Evolutionary conservation across 345 rosid genomes (phyloP).

Genomic region (Acer saccharum): DNA sequence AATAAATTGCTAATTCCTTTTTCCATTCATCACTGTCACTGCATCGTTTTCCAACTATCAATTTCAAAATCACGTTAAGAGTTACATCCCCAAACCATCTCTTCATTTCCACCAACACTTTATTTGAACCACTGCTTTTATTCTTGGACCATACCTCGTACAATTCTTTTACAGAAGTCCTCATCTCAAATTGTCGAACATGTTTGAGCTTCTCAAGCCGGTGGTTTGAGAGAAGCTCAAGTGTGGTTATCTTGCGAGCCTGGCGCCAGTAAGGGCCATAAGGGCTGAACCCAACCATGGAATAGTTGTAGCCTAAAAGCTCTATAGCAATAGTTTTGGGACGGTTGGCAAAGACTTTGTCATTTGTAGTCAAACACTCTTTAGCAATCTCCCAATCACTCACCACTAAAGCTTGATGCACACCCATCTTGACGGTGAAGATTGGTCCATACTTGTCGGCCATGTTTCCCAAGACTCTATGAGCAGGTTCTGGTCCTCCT

Average conservation of each 20-base stretch:
- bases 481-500: slow-evolving; percentile 31
- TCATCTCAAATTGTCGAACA: slow-evolving; percentile 25
- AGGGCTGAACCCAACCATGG: slow-evolving; percentile 33
- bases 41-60: slow-evolving; percentile 24
- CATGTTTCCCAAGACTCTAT: slow-evolving; percentile 27
- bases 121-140: not conserved
- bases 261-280: slow-evolving; percentile 44
- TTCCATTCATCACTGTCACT: slow-evolving; percentile 3
- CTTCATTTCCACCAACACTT: slow-evolving; percentile 23
- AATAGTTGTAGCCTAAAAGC: slow-evolving; percentile 23
- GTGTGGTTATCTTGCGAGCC: slow-evolving; percentile 25
- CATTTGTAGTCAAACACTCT: slow-evolving; percentile 40
- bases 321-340: slow-evolving; percentile 26
- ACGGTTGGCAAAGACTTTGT: slow-evolving; percentile 31
- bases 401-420: slow-evolving; percentile 31
- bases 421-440: slow-evolving; percentile 38
- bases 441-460: slow-evolving; percentile 39
- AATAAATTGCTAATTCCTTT: not conserved
- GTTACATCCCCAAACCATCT: slow-evolving; percentile 33
- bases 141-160: slow-evolving; percentile 14
- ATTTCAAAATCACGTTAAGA: slow-evolving; percentile 28
- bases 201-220: slow-evolving; percentile 30
- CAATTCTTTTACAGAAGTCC: slow-evolving; percentile 19
- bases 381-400: slow-evolving; percentile 30
- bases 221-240: slow-evolving; percentile 37